Evolutionary conservation across 805 yeast species (phyloP), one percentile per base, ranked within the genome.

Genomic region (Ogataea minuta): DNA sequence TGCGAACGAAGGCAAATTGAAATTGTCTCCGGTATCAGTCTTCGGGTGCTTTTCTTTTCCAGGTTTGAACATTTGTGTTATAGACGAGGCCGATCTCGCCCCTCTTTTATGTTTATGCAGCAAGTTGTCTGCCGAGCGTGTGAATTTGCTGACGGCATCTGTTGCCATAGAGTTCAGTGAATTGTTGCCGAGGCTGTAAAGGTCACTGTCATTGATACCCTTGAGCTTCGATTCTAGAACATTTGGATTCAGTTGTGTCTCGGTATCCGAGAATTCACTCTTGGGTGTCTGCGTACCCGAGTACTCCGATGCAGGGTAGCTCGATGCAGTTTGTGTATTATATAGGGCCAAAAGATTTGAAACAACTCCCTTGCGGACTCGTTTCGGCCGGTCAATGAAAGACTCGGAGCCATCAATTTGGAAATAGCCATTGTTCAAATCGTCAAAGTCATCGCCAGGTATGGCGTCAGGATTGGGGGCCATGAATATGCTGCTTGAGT

Each of bases 311-410:
- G 36, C 34, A 4, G 45, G 40, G 13, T 31, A 37, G 29, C 41
- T 27, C 56, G 72, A 52, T 71, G 67, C 46, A 25, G 39, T 23
- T 12, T 43, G 44, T 4, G 57, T 49, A 27, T 79, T 82, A 55
- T 89, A 88, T 33, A 89, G 67, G 44, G 79, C 74, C 47, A 89
- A 68, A 46, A 89, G 69, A 1, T 91, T 78, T 0, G 95, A 85
- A 20, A 89, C 70, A 12, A 89, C 91, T 60, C 97, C 96, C 17
- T 89, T 89, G 50, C 83, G 83, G 9, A 87, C 90, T 37, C 74
- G 74, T 28, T 71, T 67, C 0, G 84, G 84, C 23, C 47, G 51
- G 15, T 49, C 48, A 0, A 43, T 34, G 8, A 41, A 11, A 6
- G 83, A 77, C 0, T 81, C 74, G 2, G 79, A 72, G 38, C 74